phyloP scores from a whole-genome alignment of 1,284 basidiomycete species.

The Heterobasidion occidentale region DNA sequence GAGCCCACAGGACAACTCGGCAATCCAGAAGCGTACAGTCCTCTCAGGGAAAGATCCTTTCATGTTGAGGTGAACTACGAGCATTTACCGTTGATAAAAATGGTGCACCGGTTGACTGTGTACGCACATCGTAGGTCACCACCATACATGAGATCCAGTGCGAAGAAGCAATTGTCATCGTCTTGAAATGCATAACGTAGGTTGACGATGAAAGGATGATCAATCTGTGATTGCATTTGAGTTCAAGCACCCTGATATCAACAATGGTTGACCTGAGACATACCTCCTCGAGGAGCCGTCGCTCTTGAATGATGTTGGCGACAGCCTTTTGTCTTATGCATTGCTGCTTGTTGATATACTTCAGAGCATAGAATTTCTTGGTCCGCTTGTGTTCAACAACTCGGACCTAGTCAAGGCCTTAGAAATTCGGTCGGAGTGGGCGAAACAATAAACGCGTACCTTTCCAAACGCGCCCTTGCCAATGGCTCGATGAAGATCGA shows the following conservation, averaged over 20 bases:
- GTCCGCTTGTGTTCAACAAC: conserved; percentile 93
- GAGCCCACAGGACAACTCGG: conserved; percentile 81
- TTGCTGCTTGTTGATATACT: conserved; percentile 92
- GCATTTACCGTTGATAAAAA: background rate
- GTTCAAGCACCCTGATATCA: background rate
- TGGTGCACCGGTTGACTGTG: background rate
- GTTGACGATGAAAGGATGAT: conserved; percentile 90
- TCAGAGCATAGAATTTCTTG: conserved; percentile 88
- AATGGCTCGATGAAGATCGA: conserved; percentile 84
- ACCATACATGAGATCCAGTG: conserved; percentile 91
- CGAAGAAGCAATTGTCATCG: conserved; percentile 95
- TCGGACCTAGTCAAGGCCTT: conserved; percentile 43
- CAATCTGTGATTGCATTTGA: conserved; percentile 47
- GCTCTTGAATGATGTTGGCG: conserved; percentile 89
- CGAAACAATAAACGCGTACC: conserved; percentile 34
- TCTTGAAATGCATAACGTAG: conserved; percentile 95
- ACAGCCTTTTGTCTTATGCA: conserved; percentile 88
- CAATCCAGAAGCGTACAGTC: conserved; percentile 82
- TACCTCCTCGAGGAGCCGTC: conserved; percentile 81
- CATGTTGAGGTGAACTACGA: conserved; percentile 47
- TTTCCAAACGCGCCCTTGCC: conserved; percentile 96
- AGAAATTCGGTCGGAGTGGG: background rate
- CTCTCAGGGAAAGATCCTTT: conserved; percentile 47
- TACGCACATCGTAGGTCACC: conserved; percentile 84
- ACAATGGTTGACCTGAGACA: conserved; percentile 10